Percentiles rank a stretch among this genome's conserved stretches.
Evolutionary conservation across 2,329 filamentous ascomycete species (phyloP).

Genomic region (Sclerotinia sclerotiorum): DNA sequence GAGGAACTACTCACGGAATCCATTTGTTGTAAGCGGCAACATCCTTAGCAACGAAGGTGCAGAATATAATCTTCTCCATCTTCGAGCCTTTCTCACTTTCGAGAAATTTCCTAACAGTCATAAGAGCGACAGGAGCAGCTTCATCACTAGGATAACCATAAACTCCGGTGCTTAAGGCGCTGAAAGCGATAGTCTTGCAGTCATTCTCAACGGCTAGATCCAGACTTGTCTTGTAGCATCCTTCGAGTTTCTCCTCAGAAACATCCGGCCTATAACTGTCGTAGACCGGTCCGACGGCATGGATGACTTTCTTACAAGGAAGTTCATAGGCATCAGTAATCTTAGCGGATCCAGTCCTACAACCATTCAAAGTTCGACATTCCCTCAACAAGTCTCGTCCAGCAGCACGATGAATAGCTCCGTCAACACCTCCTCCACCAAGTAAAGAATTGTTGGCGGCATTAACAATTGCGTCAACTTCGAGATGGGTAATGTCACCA

Average conservation of each 20-base stretch:
- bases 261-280: constrained; percentile 42
- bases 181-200: constrained; percentile 75
- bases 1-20: constrained; percentile 64
- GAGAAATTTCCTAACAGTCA: constrained; percentile 57
- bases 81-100: constrained; percentile 47
- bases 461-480: constrained; percentile 85
- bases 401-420: constrained; percentile 82
- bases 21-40: constrained; percentile 66
- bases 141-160: constrained; percentile 80
- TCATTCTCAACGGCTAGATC: constrained; percentile 67
- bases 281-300: constrained; percentile 87
- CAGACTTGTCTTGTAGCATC: constrained; percentile 71
- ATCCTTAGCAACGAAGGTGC: constrained; percentile 79
- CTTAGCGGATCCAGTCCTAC: constrained; percentile 75
- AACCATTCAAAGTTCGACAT: constrained; percentile 71
- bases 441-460: constrained; percentile 78
- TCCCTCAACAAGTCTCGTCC: constrained; percentile 67
- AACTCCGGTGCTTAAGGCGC: constrained; percentile 80
- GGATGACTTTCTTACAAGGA: constrained; percentile 78
- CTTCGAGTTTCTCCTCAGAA: constrained; percentile 51
- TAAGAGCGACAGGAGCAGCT: constrained; percentile 71
- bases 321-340: constrained; percentile 77
- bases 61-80: constrained; percentile 78
- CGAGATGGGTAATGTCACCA: constrained; percentile 78
- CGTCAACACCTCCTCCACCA: constrained; percentile 88